Base-by-base conservation (phyloP, 1,284 basidiomycete species). In the Sphaerobolus stellatus region DNA sequence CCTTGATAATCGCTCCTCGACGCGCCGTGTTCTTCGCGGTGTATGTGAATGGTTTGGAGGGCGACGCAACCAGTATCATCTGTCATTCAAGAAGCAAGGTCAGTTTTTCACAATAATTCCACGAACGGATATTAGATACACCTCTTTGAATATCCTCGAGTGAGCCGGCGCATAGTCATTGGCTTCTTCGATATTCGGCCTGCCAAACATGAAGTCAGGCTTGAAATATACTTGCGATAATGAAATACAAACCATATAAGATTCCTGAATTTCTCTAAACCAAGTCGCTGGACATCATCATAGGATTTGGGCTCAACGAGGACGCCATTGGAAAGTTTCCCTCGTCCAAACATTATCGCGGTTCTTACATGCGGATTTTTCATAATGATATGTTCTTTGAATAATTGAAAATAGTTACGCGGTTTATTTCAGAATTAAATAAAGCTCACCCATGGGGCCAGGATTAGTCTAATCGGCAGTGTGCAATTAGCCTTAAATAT, bases 261-360 rank as follows among this genome's bases (percentile, higher is more conserved):
- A 54, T 72, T 69, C 16, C 71, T 49, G 56, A 72, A 73, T 2
- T 60, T 62, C 66, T 16, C 50, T 27, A 51, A 1, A 60, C 62
- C 3, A 74, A 55, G 38, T 61, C 60, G 6, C 61, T 75, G 69
- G 56, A 75, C 66, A 2, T 54, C 47, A 27, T 62, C 63, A 13
- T 58, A 60, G 5, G 66, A 57, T 6, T 45, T 60, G 0, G 75
- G 75, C 30, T 78, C 71, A 14, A 80, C 58, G 11, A 79, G 57
- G 13, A 79, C 66, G 1, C 77, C 77, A 14, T 68, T 68, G 49
- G 76, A 73, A 58, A 74, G 73, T n/a, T 69, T 63, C 5, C 74
- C 73, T 1, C 73, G 61, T 1, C 77, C 77, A 56, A 79, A 68
- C 65, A 75, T 68, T 30, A 75, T 55, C 4, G 64, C 64, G 47